A percentile compares a stretch with the other conserved stretches of the same genome.
These are phyloP conservation scores for Achaetomium macrosporum DNA, from an alignment of 2,329 filamentous ascomycete species.

Conservation along the genomic window DNA sequence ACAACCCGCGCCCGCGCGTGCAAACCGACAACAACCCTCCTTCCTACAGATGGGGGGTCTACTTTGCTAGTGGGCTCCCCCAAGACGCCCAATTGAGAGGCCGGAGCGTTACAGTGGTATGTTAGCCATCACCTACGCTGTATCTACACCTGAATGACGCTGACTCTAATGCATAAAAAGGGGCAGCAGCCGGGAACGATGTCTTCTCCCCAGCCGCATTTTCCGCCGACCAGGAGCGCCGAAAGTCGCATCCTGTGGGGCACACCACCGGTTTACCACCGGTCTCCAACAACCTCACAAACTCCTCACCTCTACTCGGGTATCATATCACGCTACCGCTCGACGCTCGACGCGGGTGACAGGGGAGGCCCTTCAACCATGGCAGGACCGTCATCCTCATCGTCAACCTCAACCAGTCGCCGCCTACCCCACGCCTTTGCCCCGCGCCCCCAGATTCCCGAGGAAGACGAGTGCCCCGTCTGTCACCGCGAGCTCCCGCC, in stretches of 20 bases:
- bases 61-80: constrained; percentile 30
- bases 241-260: constrained; percentile 38
- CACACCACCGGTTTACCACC: constrained; percentile 34
- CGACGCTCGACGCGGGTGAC: constrained; percentile 30
- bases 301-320: constrained; percentile 15
- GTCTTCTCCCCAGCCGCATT: constrained; percentile 15
- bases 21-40: background rate
- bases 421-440: constrained; percentile 33
- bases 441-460: constrained; percentile 48
- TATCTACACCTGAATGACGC: background rate
- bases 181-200: constrained; percentile 6
- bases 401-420: constrained; percentile 24
- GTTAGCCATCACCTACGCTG: constrained; percentile 20
- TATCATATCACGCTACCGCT: constrained; percentile 24
- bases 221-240: constrained; percentile 23
- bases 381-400: constrained; percentile 18
- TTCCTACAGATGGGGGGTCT: constrained; percentile 31
- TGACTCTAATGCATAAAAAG: constrained; percentile 2
- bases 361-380: constrained; percentile 29
- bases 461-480: constrained; percentile 75
- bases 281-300: constrained; percentile 23
- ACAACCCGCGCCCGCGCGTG: constrained; percentile 23
- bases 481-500: constrained; percentile 67
- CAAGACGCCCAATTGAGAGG: constrained; percentile 35
- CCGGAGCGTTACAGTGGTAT: constrained; percentile 48